These are phyloP conservation scores for Salix suchowensis DNA, from an alignment of 345 rosid species.

Conservation along the genomic window DNA sequence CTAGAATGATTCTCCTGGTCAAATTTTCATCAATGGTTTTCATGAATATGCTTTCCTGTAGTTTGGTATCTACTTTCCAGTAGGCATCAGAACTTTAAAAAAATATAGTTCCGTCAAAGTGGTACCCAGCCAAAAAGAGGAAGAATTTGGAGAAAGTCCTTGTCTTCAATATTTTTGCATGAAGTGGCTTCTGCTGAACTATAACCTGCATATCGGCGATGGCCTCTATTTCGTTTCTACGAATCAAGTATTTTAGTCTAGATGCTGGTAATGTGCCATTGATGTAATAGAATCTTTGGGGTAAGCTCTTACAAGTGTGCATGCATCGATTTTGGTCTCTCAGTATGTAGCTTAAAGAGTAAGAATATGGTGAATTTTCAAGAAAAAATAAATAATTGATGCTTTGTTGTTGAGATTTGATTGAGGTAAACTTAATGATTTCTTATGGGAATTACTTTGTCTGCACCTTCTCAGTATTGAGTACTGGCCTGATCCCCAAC, in stretches of 20 bases:
- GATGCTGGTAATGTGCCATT: not conserved
- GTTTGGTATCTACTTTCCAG: not conserved
- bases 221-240: not conserved
- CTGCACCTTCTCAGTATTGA: constrained; percentile 60
- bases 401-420: not conserved
- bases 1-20: not conserved
- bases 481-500: constrained; percentile 99
- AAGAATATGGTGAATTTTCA: not conserved
- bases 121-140: not conserved
- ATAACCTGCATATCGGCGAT: not conserved
- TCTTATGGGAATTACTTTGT: constrained; percentile 8
- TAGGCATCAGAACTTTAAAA: not conserved
- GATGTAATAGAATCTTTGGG: not conserved
- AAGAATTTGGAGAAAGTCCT: not conserved
- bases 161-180: not conserved
- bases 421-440: not conserved
- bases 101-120: not conserved
- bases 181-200: not conserved
- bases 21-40: not conserved
- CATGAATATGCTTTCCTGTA: not conserved
- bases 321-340: not conserved
- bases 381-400: not conserved
- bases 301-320: not conserved
- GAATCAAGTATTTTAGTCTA: not conserved
- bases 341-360: not conserved